Conservation (phyloP, 306 rosid genomes). For the Acacia acuminata region DNA sequence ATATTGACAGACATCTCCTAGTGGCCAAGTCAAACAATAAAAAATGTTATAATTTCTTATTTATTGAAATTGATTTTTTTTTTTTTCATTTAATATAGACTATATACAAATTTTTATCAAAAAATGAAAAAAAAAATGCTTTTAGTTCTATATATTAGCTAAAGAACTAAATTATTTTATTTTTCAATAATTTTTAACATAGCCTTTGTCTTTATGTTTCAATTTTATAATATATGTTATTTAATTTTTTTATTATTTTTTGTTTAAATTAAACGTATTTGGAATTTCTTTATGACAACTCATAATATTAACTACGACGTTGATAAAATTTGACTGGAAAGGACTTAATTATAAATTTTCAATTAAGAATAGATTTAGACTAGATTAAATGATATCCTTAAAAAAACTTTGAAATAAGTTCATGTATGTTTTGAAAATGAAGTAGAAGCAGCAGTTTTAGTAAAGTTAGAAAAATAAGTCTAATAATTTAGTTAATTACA, state of each 20-base stretch:
- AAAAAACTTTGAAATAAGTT: too few species aligned
- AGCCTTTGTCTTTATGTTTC: background rate
- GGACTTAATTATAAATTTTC: too few species aligned
- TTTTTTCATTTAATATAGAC: background rate
- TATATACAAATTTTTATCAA: background rate
- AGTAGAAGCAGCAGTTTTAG: background rate
- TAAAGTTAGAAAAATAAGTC: background rate
- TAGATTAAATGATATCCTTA: background rate
- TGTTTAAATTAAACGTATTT: background rate
- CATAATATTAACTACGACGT: background rate
- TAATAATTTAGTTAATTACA: background rate
- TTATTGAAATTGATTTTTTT: background rate
- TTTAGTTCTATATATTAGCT: background rate
- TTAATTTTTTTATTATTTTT: background rate
- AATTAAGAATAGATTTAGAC: background rate
- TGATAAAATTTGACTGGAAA: background rate
- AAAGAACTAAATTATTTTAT: background rate
- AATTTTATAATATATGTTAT: background rate
- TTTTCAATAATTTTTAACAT: background rate
- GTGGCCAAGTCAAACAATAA: constrained; percentile 25
- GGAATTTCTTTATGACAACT: background rate
- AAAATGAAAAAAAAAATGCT: background rate
- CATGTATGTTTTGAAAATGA: background rate
- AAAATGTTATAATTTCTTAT: background rate
- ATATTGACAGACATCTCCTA: background rate